Percentiles rank a stretch among this genome's conserved stretches.
These are phyloP conservation scores for Tricladium varicosporioides DNA, from an alignment of 2,329 filamentous ascomycete species.

Conservation along the genomic window DNA sequence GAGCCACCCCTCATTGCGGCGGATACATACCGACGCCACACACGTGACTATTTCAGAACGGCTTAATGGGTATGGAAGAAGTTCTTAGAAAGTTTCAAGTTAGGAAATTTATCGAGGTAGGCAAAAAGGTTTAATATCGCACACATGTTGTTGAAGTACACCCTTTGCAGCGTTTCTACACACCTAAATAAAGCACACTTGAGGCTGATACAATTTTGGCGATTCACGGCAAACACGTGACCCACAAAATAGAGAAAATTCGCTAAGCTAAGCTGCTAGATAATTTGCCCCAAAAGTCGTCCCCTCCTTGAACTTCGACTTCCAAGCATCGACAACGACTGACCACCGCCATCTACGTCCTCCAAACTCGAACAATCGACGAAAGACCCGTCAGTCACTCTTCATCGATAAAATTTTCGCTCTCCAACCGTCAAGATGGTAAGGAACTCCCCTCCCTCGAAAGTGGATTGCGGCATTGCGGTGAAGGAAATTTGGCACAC, in stretches of 20 bases:
- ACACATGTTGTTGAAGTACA: too few species aligned
- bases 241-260: conserved; percentile 11
- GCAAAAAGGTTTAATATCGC: too few species aligned
- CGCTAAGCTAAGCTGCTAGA: conserved; percentile 12
- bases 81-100: not conserved
- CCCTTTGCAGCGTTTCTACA: too few species aligned
- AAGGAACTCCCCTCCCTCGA: conserved; percentile 40
- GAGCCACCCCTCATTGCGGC: not conserved
- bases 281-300: conserved; percentile 7
- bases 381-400: conserved; percentile 36
- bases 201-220: not conserved
- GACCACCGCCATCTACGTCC: conserved; percentile 37
- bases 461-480: conserved; percentile 18
- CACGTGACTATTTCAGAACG: too few species aligned
- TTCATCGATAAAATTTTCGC: conserved; percentile 34
- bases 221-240: conserved; percentile 7
- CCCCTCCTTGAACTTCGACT: conserved; percentile 15
- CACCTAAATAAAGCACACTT: too few species aligned
- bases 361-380: conserved; percentile 29
- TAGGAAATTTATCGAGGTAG: not conserved
- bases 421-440: conserved; percentile 67
- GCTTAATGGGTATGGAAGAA: too few species aligned
- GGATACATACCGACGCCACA: too few species aligned
- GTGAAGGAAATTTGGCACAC: conserved; percentile 30
- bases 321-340: conserved; percentile 35